Base-by-base conservation (phyloP, 2,329 filamentous ascomycete species). In the Talaromyces albobiverticillius region DNA sequence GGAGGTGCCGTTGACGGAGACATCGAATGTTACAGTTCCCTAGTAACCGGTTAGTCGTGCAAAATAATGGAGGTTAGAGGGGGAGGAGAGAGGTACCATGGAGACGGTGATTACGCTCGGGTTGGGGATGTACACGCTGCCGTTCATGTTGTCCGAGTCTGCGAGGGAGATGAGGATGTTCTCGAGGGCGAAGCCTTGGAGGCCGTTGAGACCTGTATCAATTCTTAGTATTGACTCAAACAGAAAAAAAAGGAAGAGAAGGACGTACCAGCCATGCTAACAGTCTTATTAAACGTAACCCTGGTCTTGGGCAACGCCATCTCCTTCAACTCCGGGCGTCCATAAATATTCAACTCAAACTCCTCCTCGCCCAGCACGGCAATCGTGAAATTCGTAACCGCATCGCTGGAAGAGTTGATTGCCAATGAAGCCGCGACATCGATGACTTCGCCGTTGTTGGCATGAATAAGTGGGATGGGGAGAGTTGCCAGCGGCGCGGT, bases 111-210 rank as follows among this genome's bases (percentile, higher is more conserved):
- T 71, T 52, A 82, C 73, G 2, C 81, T 81, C 0, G 82, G 82
- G 64, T 86, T 86, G 56, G 82, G 82, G 47, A 86, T 82, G 57
- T 66, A 72, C 45, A 82, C 78, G 11, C 70, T 75, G 60, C 80
- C 83, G 20, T 76, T 64, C 51, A 83, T 73, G 65, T 84, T 85
- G 58, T 80, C 76, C 1, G 62, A 46, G 23, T 67, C 54, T 1
- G 64, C 67, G 8, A 69, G 63, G 53, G 78, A 67, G 59, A 83
- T 72, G 32, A 70, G 69, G 62, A 82, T 74, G 29, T 76, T 67
- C 14, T 72, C 76, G 32, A 82, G 69, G 34, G 74, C 70, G 64
- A 82, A 78, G 25, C 79, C 79, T 31, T 71, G 62, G 10, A 86
- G 75, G 26, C 74, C 73, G 66, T 85, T 83, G n/a, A 86, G 71